Evolutionary conservation across 208 protist species (phyloP), one percentile per base, ranked within the genome.

Genomic region (Herpetomonas muscarum): DNA sequence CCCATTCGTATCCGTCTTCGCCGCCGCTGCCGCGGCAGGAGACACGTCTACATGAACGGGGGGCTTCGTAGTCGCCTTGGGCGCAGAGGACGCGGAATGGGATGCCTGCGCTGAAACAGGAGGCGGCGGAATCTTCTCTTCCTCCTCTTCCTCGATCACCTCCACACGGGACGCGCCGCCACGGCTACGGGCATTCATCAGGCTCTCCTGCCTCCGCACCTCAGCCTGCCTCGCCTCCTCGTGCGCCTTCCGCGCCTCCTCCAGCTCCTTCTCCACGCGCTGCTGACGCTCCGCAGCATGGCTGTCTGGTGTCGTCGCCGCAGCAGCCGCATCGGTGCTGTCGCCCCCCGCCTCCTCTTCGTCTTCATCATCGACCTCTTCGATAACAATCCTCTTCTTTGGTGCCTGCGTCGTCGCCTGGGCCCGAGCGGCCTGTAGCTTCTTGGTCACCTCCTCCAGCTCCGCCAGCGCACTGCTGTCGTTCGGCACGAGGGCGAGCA

Each of bases 311-410:
- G 58, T 12, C 3, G 19, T 29, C 25, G 12, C 3, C 31, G 56
- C 47, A 9, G 28, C n/a, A 6, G 44, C 26, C 10, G 52, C 61
- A 0, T 59, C 52, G 3, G 13, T 55, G 1, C 57, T 55, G 19
- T 57, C 64, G 25, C 37, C 64, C n/a, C 67, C 63, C 24, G 71
- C 70, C 21, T 70, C 64, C 0, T 82, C 81, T 24, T 89, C 80
- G n/a, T 85, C 85, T 30, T 93, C 87, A 55, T 86, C 80, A 47
- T 90, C 84, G 34, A 93, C 85, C 69, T 93, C 85, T 28, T 81
- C 73, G 56, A 96, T 93, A 25, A 85, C 61, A 73, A 92, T 85
- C 42, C 81, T 85, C 67, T 90, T 87, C 54, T 80, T 87, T 10
- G 41, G 28, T 12, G 48, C 19, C 3, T n/a, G 26, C 10, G 55